Conservation (phyloP, 306 rosid genomes). For the Chamaecrista fasciculata region DNA sequence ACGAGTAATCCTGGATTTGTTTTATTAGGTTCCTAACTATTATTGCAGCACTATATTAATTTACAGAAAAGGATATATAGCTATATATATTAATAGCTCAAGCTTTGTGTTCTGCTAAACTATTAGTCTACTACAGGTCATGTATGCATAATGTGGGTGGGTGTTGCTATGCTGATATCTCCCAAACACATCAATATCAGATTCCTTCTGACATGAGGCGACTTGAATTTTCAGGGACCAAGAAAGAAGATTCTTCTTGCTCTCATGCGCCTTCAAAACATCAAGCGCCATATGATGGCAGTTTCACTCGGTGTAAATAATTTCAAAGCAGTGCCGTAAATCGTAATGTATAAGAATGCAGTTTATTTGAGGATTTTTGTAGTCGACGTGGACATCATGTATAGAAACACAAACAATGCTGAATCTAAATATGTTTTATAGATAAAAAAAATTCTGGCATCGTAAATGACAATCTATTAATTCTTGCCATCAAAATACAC, state of each 20-base stretch:
- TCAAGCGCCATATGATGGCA: conserved; percentile 23
- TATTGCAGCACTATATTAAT: not conserved
- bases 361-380: not conserved
- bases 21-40: not conserved
- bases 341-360: not conserved
- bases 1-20: too few species aligned
- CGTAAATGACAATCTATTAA: too few species aligned
- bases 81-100: too few species aligned
- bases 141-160: not conserved
- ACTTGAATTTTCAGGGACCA: conserved; percentile 55
- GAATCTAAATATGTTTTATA: too few species aligned
- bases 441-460: too few species aligned
- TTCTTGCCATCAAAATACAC: not conserved
- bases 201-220: conserved; percentile 7
- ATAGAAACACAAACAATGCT: not conserved
- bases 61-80: too few species aligned
- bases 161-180: not conserved
- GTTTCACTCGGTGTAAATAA: not conserved
- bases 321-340: not conserved
- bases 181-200: not conserved
- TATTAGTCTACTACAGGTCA: not conserved
- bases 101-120: too few species aligned
- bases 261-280: conserved; percentile 35
- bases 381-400: not conserved
- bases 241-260: conserved; percentile 68